Conservation (phyloP, 2,329 filamentous ascomycete species). For the Annulohypoxylon truncatum region DNA sequence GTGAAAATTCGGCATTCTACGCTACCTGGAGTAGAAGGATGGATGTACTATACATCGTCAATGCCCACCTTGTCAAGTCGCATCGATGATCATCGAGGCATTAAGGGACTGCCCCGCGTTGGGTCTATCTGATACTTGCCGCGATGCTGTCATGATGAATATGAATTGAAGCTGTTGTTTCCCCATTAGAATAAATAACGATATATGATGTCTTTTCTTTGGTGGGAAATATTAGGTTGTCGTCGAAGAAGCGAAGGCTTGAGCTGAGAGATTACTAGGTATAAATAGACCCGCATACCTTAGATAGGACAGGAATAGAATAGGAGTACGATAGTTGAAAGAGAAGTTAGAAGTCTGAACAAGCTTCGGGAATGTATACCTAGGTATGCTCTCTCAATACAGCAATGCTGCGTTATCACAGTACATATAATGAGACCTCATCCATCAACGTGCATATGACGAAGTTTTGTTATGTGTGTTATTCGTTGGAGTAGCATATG, state of each 20-base stretch:
- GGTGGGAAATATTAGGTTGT: background rate
- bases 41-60: constrained; percentile 27
- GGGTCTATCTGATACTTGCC: constrained; percentile 18
- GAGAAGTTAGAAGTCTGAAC: constrained; percentile 28
- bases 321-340: background rate
- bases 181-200: background rate
- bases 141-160: constrained; percentile 17
- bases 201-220: background rate
- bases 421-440: constrained; percentile 34
- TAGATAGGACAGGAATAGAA: background rate
- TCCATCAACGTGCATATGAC: constrained; percentile 32
- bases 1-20: constrained; percentile 30
- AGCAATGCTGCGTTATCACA: constrained; percentile 36
- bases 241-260: background rate
- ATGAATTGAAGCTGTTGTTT: background rate
- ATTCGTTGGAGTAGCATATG: constrained; percentile 19
- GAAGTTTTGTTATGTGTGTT: constrained; percentile 6
- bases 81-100: constrained; percentile 37
- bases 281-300: background rate
- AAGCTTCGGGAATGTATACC: constrained; percentile 30
- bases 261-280: background rate
- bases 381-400: constrained; percentile 17
- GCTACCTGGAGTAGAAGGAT: constrained; percentile 28
- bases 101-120: constrained; percentile 38
- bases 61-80: constrained; percentile 28